Base-by-base conservation (phyloP, 1,139 yeast species). In the Pichia sp. region DNA sequence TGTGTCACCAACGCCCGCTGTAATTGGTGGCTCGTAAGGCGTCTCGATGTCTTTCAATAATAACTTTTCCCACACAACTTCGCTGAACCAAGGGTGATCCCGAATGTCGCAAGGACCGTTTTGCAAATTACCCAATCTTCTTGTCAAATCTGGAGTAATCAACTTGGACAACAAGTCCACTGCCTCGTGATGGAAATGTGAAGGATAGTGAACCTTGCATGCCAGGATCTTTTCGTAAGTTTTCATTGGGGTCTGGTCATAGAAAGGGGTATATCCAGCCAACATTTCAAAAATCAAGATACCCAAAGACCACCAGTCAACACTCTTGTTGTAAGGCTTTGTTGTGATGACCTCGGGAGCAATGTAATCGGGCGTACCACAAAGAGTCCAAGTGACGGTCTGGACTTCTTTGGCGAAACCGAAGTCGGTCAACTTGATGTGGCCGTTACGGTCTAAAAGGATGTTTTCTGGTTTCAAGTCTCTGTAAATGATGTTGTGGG, bases 271-370 rank as follows among this genome's bases (percentile, higher is more conserved):
- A 73, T 88, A 90, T n/a, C 99, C 99, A 1, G 97, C 89, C 61
- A 93, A 78, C 97, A 92, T 92, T 74, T 92, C 98, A 70, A 86
- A 92, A 47, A 92, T 90, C 61, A 92, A 78, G 51, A 92, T 89
- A 13, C 98, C 98, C 63, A 92, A 82, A 5, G 96, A 88, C 98
- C 98, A 93, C 98, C 98, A 93, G 72, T 93, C 98, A 40, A 93
- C 97, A 13, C 96, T 87, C 72, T 92, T 92, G 73, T 92, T 92
- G 75, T 93, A 93, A 2, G 98, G 97, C 70, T 90, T 90, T 11
- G 97, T 87, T 45, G 97, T 90, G 52, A 93, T 95, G 34, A 92
- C 98, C 70, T 92, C 98, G 2, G 98, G 98, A 1, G 98, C 98
- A 67, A 92, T 92, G 71, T 92, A 92, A 70, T 92, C 98, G 0